Conservation (phyloP, 371 early-diverging fungal genomes). For the Zopfochytrium polystomum region DNA sequence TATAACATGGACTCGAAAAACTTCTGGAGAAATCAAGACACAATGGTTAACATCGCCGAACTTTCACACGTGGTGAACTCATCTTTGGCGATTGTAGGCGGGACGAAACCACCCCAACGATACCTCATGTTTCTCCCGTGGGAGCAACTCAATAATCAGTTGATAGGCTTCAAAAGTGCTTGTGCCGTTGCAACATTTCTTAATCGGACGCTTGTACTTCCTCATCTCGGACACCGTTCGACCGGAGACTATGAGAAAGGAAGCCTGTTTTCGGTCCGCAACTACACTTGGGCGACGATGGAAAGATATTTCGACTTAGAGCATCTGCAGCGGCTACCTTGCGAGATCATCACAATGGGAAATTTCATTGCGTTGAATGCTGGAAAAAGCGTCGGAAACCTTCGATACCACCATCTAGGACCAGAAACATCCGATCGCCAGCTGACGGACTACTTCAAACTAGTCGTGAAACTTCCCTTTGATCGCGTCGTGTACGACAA, state of each 20-base stretch:
- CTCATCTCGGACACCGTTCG: constrained; percentile 29
- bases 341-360: constrained; percentile 28
- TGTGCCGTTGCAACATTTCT: constrained; percentile 37
- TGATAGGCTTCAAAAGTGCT: constrained; percentile 40
- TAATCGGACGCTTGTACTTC: constrained; percentile 35
- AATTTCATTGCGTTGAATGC: constrained; percentile 32
- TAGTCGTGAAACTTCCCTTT: constrained; percentile 14
- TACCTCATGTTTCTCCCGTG: constrained; percentile 40
- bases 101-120: too few relatives aligned
- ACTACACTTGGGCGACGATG: constrained; percentile 30
- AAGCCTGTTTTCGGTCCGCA: constrained; percentile 7
- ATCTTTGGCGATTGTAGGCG: constrained; percentile 11
- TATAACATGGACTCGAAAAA: constrained; percentile 43
- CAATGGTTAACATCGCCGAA: constrained; percentile 20
- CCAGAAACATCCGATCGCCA: constrained; percentile 32
- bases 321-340: constrained; percentile 25
- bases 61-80: constrained; percentile 20
- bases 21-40: constrained; percentile 45
- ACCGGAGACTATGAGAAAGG: background rate
- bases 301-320: constrained; percentile 35
- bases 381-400: constrained; percentile 6
- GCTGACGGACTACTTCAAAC: constrained; percentile 27
- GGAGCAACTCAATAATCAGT: constrained; percentile 44
- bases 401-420: constrained; percentile 36
- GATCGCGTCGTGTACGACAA: constrained; percentile 24